A percentile compares a stretch with the other conserved stretches of the same genome.
Conservation (phyloP, 331 rosid genomes). For the Cydonia oblonga region DNA sequence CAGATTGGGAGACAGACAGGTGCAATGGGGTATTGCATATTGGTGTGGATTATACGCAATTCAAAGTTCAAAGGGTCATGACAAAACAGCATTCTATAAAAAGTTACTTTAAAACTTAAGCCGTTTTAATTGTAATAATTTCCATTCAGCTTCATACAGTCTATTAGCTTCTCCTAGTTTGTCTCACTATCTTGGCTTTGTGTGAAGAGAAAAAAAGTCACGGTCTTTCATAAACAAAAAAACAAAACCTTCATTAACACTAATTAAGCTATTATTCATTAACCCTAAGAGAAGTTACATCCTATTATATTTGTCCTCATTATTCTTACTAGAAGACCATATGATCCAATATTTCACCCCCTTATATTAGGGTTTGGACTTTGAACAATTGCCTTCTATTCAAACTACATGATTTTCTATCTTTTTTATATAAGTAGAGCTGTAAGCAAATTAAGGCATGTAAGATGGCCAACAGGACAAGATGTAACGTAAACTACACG, state of each 20-base stretch:
- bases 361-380: constrained; percentile 19
- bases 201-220: background rate
- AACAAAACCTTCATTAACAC: background rate
- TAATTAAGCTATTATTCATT: background rate
- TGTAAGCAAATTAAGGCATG: background rate
- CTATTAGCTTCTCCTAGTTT: background rate
- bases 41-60: background rate
- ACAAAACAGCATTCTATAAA: background rate
- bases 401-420: constrained; percentile 11
- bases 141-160: background rate
- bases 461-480: constrained; percentile 1
- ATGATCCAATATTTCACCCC: background rate
- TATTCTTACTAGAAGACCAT: background rate
- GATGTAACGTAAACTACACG: background rate
- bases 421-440: background rate
- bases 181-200: background rate
- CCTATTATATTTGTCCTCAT: background rate
- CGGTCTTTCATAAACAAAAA: background rate
- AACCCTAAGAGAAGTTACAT: constrained; percentile 2
- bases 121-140: no score
- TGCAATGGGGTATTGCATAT: background rate
- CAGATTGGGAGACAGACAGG: background rate
- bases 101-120: background rate
- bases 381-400: constrained; percentile 21
- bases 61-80: background rate